Evolutionary conservation across 202 grass and related monocot species (phyloP), one percentile per base, ranked within the genome.

Genomic region (Cymbopogon flexuosus): DNA sequence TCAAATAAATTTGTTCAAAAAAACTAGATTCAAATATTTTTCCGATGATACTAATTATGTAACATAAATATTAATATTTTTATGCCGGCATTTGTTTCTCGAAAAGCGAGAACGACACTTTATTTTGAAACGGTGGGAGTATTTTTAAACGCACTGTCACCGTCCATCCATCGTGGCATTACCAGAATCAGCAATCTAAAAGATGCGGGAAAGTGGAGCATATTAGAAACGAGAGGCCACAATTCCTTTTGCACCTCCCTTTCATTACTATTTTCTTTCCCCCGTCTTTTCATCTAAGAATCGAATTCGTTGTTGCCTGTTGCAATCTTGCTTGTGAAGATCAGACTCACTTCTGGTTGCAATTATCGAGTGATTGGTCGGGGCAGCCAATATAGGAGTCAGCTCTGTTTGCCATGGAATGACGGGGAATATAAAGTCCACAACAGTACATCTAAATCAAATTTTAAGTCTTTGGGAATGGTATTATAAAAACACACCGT

Each of bases 241-340:
- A 23, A 8, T 18, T 47, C 19, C 76, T 23, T 52, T 71, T 41
- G 22, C 13, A 3, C 1, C 61, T 64, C 3, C 2, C 29, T 16
- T 64, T 45, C 2, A 3, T 9, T 3, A 0, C 37, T 16, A 16
- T 39, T 18, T 61, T 19, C 46, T 16, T n/a, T 51, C 49, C 23
- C 2, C 27, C 7, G 12, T 29, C 43, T 36, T 10, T 52, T 18
- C 46, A 3, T 75, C 7, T 10, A 11, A 47, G 77, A 23, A 88
- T 84, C 64, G 76, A 4, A 22, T 49, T 39, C 4, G 64, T 10
- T 1, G 85, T 16, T 21, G 57, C 45, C 8, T 66, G 58, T 83
- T 58, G 72, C 73, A 43, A 63, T 77, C 85, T 62, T 69, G 9
- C 15, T 65, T 15, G 34, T 16, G 4, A 80, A 45, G 6, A 36